Evolutionary conservation across 306 rosid genomes (phyloP), one percentile per base, ranked within the genome.

Genomic region (Begonia loranthoides): DNA sequence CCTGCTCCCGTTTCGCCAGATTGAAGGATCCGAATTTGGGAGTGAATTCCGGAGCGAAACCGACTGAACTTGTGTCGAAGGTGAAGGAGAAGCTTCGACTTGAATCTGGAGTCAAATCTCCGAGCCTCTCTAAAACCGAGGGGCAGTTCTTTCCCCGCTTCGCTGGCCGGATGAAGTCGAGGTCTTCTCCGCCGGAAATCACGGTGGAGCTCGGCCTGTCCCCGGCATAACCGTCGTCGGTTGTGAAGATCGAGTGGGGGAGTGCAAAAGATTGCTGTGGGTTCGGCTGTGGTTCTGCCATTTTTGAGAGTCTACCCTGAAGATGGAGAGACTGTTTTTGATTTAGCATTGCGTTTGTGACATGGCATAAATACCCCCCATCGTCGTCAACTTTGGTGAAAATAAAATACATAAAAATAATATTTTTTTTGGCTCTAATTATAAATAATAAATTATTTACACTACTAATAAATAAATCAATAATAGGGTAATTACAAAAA

Each of bases 21-120:
- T 75, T 68, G 68, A 75, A 70, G 15, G 76, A 75, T 45, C 76
- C 76, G 45, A 75, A 70, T 56, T 75, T 75, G 53, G 76, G 76
- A 9, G 80, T 75, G 62, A 47, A 21, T 48, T 75, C 68, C 13
- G 73, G 56, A 9, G 62, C 34, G 21, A 49, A 59, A 1, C 59
- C 73, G 16, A 43, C 45, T 41, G 50, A 66, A 47, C 70, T 66
- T 14, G 73, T 66, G 54, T 75, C 73, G 56, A 75, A 70, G 22
- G 68, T 70, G 76, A 75, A 75, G 41, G 59, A 56, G 54, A 59
- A 70, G 51, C 59, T 56, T 6, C 60, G 63, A 24, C 41, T 59
- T 12, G 57, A 59, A 1, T 47, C 55, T 4, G 71, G 60, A 10
- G 55, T 56, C 9, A 63, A 39, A 3, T 75, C 71, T 5, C 59